A percentile compares a stretch with the other conserved stretches of the same genome.
phyloP scores from a whole-genome alignment of 305 asterid genomes.

The Solanum aculeatissimum region DNA sequence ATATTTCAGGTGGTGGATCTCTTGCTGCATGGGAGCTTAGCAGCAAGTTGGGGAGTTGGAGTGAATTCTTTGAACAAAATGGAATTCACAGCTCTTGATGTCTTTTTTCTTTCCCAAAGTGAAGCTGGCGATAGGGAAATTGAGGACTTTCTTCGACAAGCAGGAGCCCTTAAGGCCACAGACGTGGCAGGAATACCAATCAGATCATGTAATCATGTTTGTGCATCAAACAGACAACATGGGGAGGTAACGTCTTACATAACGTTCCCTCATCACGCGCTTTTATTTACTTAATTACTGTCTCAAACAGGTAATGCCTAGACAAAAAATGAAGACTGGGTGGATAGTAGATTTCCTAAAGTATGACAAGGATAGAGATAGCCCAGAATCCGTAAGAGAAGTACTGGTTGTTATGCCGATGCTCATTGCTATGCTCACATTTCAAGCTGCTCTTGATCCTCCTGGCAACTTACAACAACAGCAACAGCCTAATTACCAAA shows the following conservation, averaged over 20 bases:
- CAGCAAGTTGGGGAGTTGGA: slow-evolving; percentile 11
- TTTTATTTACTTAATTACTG: background rate
- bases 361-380: slow-evolving; percentile 24
- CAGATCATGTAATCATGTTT: background rate
- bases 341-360: slow-evolving; percentile 17
- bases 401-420: slow-evolving; percentile 22
- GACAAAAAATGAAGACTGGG: slow-evolving; percentile 4
- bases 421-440: slow-evolving; percentile 27
- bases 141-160: slow-evolving; percentile 32
- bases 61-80: slow-evolving; percentile 18
- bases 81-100: slow-evolving; percentile 16
- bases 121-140: slow-evolving; percentile 39
- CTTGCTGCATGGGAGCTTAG: slow-evolving; percentile 16
- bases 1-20: slow-evolving; percentile 26
- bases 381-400: slow-evolving; percentile 18
- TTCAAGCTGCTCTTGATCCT: slow-evolving; percentile 43
- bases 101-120: background rate
- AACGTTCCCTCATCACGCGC: background rate
- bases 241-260: background rate
- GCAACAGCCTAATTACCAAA: slow-evolving; percentile 18
- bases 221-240: background rate
- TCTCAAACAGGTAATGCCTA: background rate
- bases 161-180: slow-evolving; percentile 11
- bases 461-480: slow-evolving; percentile 58
- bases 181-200: background rate